Evolutionary conservation across 768 basidiomycete species (phyloP).

Genomic region (Psilocybe cubensis): DNA sequence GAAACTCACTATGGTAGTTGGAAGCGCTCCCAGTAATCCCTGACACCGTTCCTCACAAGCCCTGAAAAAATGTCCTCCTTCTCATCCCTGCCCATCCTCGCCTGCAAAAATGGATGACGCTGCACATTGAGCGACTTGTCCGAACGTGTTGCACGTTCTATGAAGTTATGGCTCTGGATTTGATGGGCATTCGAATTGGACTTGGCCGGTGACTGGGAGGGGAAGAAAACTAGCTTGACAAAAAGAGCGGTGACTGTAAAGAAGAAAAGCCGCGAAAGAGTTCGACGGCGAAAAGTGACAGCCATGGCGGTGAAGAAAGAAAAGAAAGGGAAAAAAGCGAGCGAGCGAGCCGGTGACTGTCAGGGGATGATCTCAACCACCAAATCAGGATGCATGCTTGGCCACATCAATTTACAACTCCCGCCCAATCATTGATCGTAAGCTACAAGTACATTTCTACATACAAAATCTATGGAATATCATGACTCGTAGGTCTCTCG

Average conservation of each 20-base stretch:
- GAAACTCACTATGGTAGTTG: constrained; percentile 84
- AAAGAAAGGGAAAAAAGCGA: not conserved
- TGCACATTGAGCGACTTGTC: constrained; percentile 90
- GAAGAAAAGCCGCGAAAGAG: constrained; percentile 43
- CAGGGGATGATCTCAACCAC: constrained; percentile 1
- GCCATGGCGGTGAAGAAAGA: constrained; percentile 33
- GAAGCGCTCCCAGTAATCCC: constrained; percentile 92
- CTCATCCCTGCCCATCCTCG: constrained; percentile 86
- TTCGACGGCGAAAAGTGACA: constrained; percentile 51
- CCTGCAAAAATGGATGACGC: constrained; percentile 86
- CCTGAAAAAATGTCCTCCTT: constrained; percentile 78
- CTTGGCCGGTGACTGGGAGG: constrained; percentile 27
- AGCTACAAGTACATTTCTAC: not conserved
- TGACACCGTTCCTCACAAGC: constrained; percentile 74
- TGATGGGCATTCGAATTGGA: constrained; percentile 36
- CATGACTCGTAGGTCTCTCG: constrained; percentile 1
- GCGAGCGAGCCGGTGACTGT: not conserved
- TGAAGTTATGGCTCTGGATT: constrained; percentile 55
- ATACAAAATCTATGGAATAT: not conserved
- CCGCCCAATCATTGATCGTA: not conserved
- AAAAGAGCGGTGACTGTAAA: constrained; percentile 36
- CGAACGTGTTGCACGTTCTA: constrained; percentile 55
- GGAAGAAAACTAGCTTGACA: constrained; percentile 43
- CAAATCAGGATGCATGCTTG: constrained; percentile 13
- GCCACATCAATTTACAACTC: not conserved